Conservation (phyloP, 2,329 filamentous ascomycete species). For the Ascochyta koolunga region DNA sequence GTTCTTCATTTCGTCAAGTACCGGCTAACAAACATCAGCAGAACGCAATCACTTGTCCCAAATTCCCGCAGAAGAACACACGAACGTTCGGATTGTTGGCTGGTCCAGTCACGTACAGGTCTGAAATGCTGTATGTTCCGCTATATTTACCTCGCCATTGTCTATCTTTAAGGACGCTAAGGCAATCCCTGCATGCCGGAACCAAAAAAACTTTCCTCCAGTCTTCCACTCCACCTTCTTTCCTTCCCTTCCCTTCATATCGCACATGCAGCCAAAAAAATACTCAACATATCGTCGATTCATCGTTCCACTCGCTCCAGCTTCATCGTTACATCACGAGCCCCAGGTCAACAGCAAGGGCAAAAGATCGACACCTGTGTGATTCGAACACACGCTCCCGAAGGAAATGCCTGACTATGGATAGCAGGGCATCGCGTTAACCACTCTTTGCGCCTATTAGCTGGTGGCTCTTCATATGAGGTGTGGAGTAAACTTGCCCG, state of each 20-base stretch:
- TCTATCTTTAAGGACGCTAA: not conserved
- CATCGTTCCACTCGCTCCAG: not conserved
- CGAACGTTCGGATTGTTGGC: too few species aligned
- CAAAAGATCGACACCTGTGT: conserved; percentile 33
- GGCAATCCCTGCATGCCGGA: not conserved
- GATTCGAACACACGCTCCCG: conserved; percentile 39
- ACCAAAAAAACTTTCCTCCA: not conserved
- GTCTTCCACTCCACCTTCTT: too few species aligned
- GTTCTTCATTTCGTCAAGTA: too few species aligned
- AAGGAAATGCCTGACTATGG: conserved; percentile 28
- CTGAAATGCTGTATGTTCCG: too few species aligned
- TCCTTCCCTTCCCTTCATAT: not conserved
- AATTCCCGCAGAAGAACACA: too few species aligned
- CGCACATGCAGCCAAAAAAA: not conserved
- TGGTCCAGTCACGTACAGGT: too few species aligned
- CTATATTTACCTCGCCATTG: too few species aligned
- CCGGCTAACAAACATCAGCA: too few species aligned
- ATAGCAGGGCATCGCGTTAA: conserved; percentile 24
- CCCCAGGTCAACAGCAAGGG: not conserved
- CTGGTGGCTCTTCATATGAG: conserved; percentile 1
- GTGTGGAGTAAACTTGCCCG: not conserved
- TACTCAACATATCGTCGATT: not conserved
- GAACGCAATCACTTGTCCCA: too few species aligned
- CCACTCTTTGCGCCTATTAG: conserved; percentile 5
- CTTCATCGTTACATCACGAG: not conserved